Base-by-base conservation (phyloP, 176 grass and related monocot genomes). In the Chrysopogon serrulatus region DNA sequence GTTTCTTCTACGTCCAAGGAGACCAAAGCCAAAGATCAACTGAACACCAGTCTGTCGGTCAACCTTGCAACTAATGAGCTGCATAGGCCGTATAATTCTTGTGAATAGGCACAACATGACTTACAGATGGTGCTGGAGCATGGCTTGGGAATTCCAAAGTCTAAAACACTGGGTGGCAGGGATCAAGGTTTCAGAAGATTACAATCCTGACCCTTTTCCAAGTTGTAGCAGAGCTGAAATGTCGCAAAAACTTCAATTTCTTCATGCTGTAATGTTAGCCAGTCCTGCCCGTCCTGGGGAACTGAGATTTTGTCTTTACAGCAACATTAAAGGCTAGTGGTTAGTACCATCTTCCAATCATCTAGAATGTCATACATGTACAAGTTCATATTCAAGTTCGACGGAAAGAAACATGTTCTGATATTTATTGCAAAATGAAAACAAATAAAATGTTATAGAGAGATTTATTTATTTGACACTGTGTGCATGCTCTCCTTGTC, bases 11-110 rank as follows among this genome's bases (percentile, higher is more conserved):
- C 89, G 85, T 71, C 93, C 96, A 51, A 93, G 91, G 81, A 79
- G 93, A 27, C 73, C 96, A 39, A 99, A 99, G 73, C 93, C 96
- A 32, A 99, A 99, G 89, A 96, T 99, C 64, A 99, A 99, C 85
- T 98, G 76, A 97, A 47, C 12, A 13, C 37, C 4, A 15, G 39
- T 77, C 57, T 79, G 33, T 16, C 13, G 23, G 24, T 49, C 15
- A 18, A 26, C 49, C 41, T 60, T 31, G 30, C 32, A 14, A 40
- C 23, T 65, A 35, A 21, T 16, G 37, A 62, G 15, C 26, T 35
- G 64, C 47, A 9, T 43, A 40, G 39, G 3, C 31, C 61, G 10
- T 34, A 49, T 24, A 3, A 24, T 71, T 80, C 41, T 77, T 85
- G 77, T 83, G 57, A 71, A 76, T 86, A 69, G 35, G 48, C 21